phyloP scores from a whole-genome alignment of 2,329 filamentous ascomycete genomes.

The Alternaria arbusti region DNA sequence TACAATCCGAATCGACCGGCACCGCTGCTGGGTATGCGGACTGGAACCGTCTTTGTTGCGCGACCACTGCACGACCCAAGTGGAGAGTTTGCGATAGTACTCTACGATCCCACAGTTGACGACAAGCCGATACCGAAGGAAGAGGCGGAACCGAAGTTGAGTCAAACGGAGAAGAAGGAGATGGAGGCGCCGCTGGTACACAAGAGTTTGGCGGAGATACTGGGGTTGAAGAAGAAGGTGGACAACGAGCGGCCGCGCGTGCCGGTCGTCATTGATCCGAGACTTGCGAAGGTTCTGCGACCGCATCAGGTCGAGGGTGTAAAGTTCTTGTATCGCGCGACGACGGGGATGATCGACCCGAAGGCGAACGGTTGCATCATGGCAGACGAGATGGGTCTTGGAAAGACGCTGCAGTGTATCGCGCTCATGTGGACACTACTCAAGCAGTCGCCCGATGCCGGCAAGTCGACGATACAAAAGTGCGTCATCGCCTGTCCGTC shows the following conservation, averaged over 20 bases:
- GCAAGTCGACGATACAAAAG: constrained; percentile 91
- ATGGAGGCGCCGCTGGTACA: constrained; percentile 81
- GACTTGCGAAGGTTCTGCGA: constrained; percentile 83
- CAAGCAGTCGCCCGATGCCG: constrained; percentile 95
- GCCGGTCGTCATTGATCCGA: constrained; percentile 96
- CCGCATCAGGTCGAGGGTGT: constrained; percentile 98
- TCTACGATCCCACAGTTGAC: constrained; percentile 94
- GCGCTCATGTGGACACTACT: constrained; percentile 94
- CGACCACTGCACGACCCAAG: constrained; percentile 92
- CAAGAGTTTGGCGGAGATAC: constrained; percentile 92
- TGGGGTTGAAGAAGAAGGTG: constrained; percentile 91
- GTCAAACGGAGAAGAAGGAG: constrained; percentile 59
- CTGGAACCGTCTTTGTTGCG: constrained; percentile 82
- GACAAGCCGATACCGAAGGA: constrained; percentile 68
- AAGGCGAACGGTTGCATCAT: constrained; percentile 98
- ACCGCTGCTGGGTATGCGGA: constrained; percentile 84
- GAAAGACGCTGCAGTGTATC: constrained; percentile 97
- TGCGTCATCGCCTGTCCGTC: constrained; percentile 96
- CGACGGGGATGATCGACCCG: constrained; percentile 92
- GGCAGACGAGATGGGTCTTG: constrained; percentile 98
- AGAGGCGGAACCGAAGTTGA: constrained; percentile 55
- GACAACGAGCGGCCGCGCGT: constrained; percentile 84
- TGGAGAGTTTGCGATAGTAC: constrained; percentile 93
- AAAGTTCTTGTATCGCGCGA: constrained; percentile 94
- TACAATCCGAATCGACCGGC: constrained; percentile 84